A percentile compares a stretch with the other conserved stretches of the same genome.
Conservation (phyloP, 2,329 filamentous ascomycete species). For the Neurospora sp. region DNA sequence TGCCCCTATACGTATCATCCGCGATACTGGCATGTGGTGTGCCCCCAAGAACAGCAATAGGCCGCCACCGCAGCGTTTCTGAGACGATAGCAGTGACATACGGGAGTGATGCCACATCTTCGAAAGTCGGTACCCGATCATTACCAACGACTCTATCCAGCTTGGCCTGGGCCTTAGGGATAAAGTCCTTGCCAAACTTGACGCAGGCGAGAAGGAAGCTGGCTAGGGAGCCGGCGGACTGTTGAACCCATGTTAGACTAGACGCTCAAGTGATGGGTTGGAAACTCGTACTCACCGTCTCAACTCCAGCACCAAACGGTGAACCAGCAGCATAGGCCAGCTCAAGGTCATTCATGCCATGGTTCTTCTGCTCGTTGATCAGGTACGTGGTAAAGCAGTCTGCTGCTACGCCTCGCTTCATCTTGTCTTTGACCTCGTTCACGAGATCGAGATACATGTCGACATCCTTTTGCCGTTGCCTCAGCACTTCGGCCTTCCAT, state of each 20-base stretch:
- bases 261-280: not conserved
- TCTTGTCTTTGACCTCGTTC: conserved; percentile 29
- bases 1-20: conserved; percentile 30
- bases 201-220: conserved; percentile 45
- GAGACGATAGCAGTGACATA: conserved; percentile 29
- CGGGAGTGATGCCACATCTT: conserved; percentile 24
- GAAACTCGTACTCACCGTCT: conserved; percentile 24
- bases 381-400: conserved; percentile 35
- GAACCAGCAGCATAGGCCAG: conserved; percentile 34
- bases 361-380: conserved; percentile 28
- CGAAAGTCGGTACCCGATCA: conserved; percentile 27
- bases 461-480: conserved; percentile 24
- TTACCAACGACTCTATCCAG: conserved; percentile 29
- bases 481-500: conserved; percentile 29
- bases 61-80: conserved; percentile 32
- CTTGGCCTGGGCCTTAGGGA: conserved; percentile 32
- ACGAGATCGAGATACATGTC: conserved; percentile 30
- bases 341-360: conserved; percentile 33
- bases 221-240: conserved; percentile 36
- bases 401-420: conserved; percentile 22
- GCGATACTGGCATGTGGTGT: conserved; percentile 38
- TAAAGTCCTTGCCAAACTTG: conserved; percentile 38
- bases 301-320: conserved; percentile 34
- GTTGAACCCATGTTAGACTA: conserved; percentile 4
- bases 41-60: conserved; percentile 30